Conservation (phyloP, 495 filamentous ascomycete species). For the Aspergillus campestris region DNA sequence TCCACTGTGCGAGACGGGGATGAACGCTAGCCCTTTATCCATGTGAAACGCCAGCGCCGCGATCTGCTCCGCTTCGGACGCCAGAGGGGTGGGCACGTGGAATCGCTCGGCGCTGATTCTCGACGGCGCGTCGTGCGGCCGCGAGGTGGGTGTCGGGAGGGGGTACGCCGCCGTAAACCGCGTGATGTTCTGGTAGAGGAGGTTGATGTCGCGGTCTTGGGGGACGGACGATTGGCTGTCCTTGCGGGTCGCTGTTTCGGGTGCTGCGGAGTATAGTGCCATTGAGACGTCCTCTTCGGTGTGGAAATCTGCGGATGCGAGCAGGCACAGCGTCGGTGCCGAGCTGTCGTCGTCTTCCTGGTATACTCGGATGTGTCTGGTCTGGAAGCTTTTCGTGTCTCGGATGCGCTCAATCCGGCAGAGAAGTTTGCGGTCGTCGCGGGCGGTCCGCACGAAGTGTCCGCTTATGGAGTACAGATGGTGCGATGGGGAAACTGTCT, state of each 20-base stretch:
- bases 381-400: slow-evolving; percentile 7
- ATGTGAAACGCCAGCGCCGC: slow-evolving; percentile 15
- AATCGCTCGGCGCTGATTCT: slow-evolving; percentile 6
- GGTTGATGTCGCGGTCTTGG: background rate
- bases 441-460: slow-evolving; percentile 5
- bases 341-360: slow-evolving; percentile 1
- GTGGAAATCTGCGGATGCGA: slow-evolving; percentile 10
- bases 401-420: slow-evolving; percentile 4
- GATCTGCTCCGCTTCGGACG: slow-evolving; percentile 8
- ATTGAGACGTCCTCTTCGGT: slow-evolving; percentile 6
- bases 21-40: slow-evolving; percentile 12
- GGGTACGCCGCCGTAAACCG: background rate
- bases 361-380: slow-evolving; percentile 3
- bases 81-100: slow-evolving; percentile 1
- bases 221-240: background rate
- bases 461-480: slow-evolving; percentile 8
- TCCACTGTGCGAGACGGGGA: slow-evolving; percentile 9
- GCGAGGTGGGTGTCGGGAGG: no score
- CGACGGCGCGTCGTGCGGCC: background rate
- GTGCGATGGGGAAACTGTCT: slow-evolving; percentile 1
- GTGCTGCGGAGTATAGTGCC: slow-evolving; percentile 4
- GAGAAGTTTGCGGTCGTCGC: slow-evolving; percentile 1
- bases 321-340: slow-evolving; percentile 4
- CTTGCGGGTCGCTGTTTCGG: background rate
- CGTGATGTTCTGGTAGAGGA: background rate